Evolutionary conservation across 805 yeast genomes (phyloP).

Genomic region (Cyberlindnera xylosilytica): DNA sequence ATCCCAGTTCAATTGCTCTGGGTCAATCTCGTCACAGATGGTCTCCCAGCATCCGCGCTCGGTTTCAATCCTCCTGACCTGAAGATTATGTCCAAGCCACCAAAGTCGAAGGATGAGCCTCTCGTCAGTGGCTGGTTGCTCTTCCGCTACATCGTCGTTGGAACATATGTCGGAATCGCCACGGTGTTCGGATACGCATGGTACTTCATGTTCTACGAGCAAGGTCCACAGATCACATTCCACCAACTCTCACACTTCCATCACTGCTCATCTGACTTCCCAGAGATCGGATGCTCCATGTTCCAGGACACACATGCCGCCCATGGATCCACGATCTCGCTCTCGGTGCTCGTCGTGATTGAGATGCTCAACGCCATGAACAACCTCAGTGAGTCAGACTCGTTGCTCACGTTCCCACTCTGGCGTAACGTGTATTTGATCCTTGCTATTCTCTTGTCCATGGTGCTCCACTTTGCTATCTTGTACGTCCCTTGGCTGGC

Average conservation of each 20-base stretch:
- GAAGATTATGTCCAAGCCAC: slow-evolving; percentile 36
- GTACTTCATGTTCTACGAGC: slow-evolving; percentile 33
- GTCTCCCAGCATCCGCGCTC: slow-evolving; percentile 58
- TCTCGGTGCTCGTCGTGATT: slow-evolving; percentile 37
- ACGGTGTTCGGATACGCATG: slow-evolving; percentile 41
- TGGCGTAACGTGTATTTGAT: slow-evolving; percentile 38
- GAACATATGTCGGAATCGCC: slow-evolving; percentile 38
- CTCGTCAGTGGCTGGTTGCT: slow-evolving; percentile 36
- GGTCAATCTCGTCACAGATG: slow-evolving; percentile 56
- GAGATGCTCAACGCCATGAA: slow-evolving; percentile 42
- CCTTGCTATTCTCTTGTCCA: slow-evolving; percentile 34
- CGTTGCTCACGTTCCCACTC: slow-evolving; percentile 34
- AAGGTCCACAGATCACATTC: slow-evolving; percentile 36
- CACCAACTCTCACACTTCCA: slow-evolving; percentile 35
- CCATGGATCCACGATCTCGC: slow-evolving; percentile 37
- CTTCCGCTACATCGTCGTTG: slow-evolving; percentile 37
- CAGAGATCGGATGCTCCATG: slow-evolving; percentile 34
- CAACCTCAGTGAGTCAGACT: slow-evolving; percentile 36
- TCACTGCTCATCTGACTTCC: slow-evolving; percentile 29
- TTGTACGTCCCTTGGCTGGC: slow-evolving; percentile 34
- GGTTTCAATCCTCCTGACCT: slow-evolving; percentile 44
- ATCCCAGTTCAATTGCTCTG: slow-evolving; percentile 57
- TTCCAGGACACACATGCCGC: slow-evolving; percentile 27
- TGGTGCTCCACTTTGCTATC: slow-evolving; percentile 32
- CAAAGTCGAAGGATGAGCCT: slow-evolving; percentile 36